Percentiles rank a stretch among this genome's conserved stretches.
Evolutionary conservation across 257 asterid species (phyloP).

Genomic region (Agastache rugosa): DNA sequence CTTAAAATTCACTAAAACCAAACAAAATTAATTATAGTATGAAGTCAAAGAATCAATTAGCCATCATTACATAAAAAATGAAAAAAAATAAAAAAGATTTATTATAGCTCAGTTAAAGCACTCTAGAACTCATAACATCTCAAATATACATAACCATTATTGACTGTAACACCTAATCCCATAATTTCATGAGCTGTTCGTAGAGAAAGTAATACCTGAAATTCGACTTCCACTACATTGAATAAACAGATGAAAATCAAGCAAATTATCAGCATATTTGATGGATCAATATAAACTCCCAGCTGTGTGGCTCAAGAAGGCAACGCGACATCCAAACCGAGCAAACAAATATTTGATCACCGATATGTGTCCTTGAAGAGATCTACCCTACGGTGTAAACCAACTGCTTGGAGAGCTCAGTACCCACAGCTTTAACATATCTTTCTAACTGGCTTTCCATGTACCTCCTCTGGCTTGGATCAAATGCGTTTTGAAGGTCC

Average conservation of each 20-base stretch:
- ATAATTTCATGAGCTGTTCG: background rate
- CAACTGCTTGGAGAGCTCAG: conserved; percentile 79
- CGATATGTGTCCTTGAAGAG: background rate
- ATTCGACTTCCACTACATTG: background rate
- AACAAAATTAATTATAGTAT: background rate
- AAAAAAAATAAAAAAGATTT: background rate
- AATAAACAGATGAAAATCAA: background rate
- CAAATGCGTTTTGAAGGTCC: conserved; percentile 75
- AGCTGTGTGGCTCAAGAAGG: background rate
- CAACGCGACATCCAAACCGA: background rate
- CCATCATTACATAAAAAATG: background rate
- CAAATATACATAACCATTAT: background rate
- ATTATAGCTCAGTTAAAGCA: background rate
- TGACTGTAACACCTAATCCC: background rate
- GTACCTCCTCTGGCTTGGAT: conserved; percentile 55
- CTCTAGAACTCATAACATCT: conserved; percentile 6
- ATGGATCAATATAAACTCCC: conserved; percentile 10
- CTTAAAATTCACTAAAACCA: background rate
- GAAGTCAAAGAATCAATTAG: background rate
- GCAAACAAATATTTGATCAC: conserved; percentile 31
- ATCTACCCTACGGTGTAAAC: conserved; percentile 68
- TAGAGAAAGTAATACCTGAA: background rate
- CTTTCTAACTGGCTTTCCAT: conserved; percentile 63
- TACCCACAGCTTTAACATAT: conserved; percentile 71
- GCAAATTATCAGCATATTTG: conserved; percentile 12